A percentile compares a stretch with the other conserved stretches of the same genome.
phyloP scores from a whole-genome alignment of 2,329 filamentous ascomycete species.

The Stachybotrys chartarum region DNA sequence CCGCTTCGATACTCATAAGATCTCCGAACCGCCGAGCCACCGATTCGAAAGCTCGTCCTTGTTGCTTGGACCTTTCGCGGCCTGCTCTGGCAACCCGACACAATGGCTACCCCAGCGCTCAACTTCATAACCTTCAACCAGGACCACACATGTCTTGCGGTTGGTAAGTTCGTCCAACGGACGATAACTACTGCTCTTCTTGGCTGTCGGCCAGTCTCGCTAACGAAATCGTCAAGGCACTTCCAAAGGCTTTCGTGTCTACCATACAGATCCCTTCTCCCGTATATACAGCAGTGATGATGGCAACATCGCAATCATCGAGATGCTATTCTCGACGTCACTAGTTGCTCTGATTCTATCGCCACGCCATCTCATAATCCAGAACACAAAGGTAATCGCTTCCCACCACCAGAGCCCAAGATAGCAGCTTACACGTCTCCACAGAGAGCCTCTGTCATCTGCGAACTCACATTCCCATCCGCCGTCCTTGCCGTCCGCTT shows the following conservation, averaged over 20 bases:
- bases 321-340: conserved; percentile 98
- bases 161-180: conserved; percentile 54
- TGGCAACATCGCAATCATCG: conserved; percentile 89
- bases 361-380: conserved; percentile 85
- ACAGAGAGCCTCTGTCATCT: conserved; percentile 73
- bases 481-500: conserved; percentile 88
- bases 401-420: not conserved
- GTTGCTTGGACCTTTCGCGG: not conserved
- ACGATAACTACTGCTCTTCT: not conserved
- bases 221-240: conserved; percentile 52
- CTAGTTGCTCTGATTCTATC: conserved; percentile 90
- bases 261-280: conserved; percentile 91
- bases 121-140: conserved; percentile 99
- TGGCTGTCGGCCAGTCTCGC: not conserved
- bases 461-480: conserved; percentile 97
- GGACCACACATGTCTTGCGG: conserved; percentile 94
- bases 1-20: not conserved
- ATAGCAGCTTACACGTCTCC: conserved; percentile 8
- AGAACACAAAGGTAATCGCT: conserved; percentile 80
- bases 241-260: conserved; percentile 89
- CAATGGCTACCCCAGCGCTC: conserved; percentile 65
- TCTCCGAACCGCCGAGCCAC: not conserved
- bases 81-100: conserved; percentile 14
- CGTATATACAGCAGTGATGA: conserved; percentile 94
- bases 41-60: not conserved